Conservation (phyloP, 805 yeast species). For the Candida xiaguanensis region DNA sequence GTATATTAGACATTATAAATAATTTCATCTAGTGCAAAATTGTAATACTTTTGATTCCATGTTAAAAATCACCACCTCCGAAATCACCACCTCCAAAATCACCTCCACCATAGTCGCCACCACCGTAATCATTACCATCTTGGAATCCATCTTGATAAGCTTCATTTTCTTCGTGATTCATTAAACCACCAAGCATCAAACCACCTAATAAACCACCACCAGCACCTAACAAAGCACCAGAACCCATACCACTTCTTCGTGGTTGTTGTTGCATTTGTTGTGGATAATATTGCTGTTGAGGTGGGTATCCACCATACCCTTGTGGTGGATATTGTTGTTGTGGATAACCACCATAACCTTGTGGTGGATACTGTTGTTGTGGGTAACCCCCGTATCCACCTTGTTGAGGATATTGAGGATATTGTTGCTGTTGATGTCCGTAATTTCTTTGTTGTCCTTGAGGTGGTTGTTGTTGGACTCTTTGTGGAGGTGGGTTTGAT, state of each 20-base stretch:
- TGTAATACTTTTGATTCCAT: too few species aligned
- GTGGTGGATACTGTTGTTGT: constrained; percentile 27
- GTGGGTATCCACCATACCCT: constrained; percentile 14
- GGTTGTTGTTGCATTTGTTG: constrained; percentile 17
- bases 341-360: constrained; percentile 15
- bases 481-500: neutral
- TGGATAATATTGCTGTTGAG: constrained; percentile 16
- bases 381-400: too few species aligned
- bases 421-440: constrained; percentile 19
- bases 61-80: constrained; percentile 14
- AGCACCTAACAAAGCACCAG: constrained; percentile 47
- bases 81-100: constrained; percentile 17
- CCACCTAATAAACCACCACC: constrained; percentile 64
- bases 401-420: too few species aligned
- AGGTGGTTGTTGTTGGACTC: constrained; percentile 6
- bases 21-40: neutral
- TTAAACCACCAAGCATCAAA: constrained; percentile 44
- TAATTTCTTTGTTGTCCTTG: constrained; percentile 11
- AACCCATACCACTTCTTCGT: constrained; percentile 40
- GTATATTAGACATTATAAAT: too few species aligned
- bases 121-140: constrained; percentile 30
- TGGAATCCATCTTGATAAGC: constrained; percentile 26
- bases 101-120: constrained; percentile 37
- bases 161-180: constrained; percentile 27
- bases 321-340: constrained; percentile 13